These are phyloP conservation scores for Neurospora crassa DNA, from an alignment of 2,329 filamentous ascomycete species.

Conservation along the genomic window DNA sequence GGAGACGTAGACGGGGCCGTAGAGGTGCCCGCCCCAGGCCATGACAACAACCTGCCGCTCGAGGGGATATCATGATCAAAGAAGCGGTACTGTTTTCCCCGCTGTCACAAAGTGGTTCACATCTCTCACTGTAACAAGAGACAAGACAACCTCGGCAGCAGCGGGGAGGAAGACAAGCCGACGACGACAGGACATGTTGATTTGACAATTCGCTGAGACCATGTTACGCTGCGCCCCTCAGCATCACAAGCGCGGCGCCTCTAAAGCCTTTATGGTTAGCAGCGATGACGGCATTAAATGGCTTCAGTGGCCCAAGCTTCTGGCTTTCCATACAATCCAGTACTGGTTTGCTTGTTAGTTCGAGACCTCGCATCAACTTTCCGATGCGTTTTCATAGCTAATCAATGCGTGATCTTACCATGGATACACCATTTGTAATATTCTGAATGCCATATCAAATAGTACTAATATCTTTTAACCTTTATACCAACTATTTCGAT, in stretches of 20 bases:
- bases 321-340: too few species aligned
- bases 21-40: conserved; percentile 25
- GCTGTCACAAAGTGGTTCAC: background rate
- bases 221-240: background rate
- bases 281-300: background rate
- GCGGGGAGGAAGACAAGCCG: background rate
- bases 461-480: too few species aligned
- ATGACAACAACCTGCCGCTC: conserved; percentile 22
- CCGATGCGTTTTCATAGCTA: too few species aligned
- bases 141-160: conserved; percentile 3
- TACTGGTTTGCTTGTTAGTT: too few species aligned
- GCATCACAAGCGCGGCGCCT: background rate
- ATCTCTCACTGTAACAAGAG: background rate
- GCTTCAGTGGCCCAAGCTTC: background rate
- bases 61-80: conserved; percentile 29
- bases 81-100: background rate
- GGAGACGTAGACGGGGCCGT: background rate
- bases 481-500: too few species aligned
- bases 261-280: background rate
- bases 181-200: background rate
- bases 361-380: too few species aligned
- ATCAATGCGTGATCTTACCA: too few species aligned
- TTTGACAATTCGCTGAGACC: background rate
- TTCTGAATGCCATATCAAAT: too few species aligned
- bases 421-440: too few species aligned